Percentiles rank a stretch among this genome's conserved stretches.
Evolutionary conservation across 352 stramenopile species (phyloP).

Genomic region (Phytophthora meadii): DNA sequence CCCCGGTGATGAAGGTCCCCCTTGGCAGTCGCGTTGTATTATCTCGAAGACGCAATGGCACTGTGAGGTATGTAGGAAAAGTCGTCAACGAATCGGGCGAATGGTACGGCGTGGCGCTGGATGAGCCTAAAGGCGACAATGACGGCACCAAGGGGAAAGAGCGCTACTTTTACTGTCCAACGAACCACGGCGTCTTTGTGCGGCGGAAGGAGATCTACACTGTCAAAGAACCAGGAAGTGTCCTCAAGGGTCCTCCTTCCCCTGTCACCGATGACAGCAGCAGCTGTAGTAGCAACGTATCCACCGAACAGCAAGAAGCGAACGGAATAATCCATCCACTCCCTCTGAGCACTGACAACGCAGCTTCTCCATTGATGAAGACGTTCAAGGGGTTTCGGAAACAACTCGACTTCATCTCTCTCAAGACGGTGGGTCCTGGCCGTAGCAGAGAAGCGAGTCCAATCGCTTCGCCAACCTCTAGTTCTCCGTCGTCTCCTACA

Average conservation of each 20-base stretch:
- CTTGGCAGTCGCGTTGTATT: slow-evolving; percentile 65
- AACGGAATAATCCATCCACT: slow-evolving; percentile 9
- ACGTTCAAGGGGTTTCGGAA: slow-evolving; percentile 76
- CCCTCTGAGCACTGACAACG: slow-evolving; percentile 8
- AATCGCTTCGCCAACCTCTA: slow-evolving; percentile 21
- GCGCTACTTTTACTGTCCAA: slow-evolving; percentile 59
- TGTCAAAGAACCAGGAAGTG: slow-evolving; percentile 46
- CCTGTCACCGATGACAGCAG: slow-evolving; percentile 57
- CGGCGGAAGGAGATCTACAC: slow-evolving; percentile 72
- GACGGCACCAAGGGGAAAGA: slow-evolving; percentile 59
- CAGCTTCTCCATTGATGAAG: slow-evolving; percentile 42
- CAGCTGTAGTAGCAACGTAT: slow-evolving; percentile 40
- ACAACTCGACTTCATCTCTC: slow-evolving; percentile 46
- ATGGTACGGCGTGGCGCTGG: slow-evolving; percentile 73
- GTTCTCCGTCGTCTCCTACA: slow-evolving; percentile 22
- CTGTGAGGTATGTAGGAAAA: slow-evolving; percentile 70
- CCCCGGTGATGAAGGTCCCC: slow-evolving; percentile 51
- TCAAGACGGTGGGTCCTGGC: slow-evolving; percentile 27
- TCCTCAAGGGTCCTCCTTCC: slow-evolving; percentile 53
- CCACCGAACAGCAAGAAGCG: slow-evolving; percentile 15
- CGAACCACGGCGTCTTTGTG: slow-evolving; percentile 66
- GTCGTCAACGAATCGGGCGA: slow-evolving; percentile 61
- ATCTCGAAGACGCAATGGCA: slow-evolving; percentile 57
- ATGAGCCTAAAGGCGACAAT: slow-evolving; percentile 68
- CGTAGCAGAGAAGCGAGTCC: slow-evolving; percentile 27